A percentile compares a stretch with the other conserved stretches of the same genome.
These are phyloP conservation scores for Staphylotrichum longicolle DNA, from an alignment of 495 filamentous ascomycete genomes.

Conservation along the genomic window DNA sequence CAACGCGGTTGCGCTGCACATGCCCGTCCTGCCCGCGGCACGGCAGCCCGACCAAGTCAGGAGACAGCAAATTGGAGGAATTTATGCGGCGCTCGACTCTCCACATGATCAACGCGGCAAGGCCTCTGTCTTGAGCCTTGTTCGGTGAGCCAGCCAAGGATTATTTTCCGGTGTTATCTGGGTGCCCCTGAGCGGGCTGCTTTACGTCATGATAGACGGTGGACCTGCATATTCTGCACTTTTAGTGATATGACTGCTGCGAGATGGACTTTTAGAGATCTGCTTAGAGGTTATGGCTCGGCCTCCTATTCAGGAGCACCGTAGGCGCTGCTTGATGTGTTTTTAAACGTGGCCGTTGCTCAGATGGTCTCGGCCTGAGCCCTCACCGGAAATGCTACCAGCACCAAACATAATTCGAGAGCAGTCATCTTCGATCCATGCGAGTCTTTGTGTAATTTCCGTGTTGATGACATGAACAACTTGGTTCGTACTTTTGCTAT, in stretches of 20 bases:
- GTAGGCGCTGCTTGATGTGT: neutral
- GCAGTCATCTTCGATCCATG: neutral
- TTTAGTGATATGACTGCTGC: constrained; percentile 16
- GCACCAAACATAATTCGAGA: constrained; percentile 9
- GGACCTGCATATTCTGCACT: constrained; percentile 10
- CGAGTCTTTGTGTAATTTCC: neutral
- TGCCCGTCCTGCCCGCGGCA: constrained; percentile 17
- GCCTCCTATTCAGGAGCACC: neutral
- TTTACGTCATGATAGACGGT: constrained; percentile 11
- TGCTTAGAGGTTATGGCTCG: neutral
- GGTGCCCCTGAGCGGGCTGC: constrained; percentile 1
- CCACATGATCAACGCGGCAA: constrained; percentile 15
- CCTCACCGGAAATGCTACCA: neutral
- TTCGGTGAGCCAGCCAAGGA: neutral
- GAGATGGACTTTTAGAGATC: neutral
- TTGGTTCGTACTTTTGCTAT: no score
- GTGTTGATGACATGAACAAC: neutral
- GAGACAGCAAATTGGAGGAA: constrained; percentile 16
- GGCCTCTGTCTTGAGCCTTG: neutral
- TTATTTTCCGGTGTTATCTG: constrained; percentile 9
- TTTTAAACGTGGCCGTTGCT: neutral
- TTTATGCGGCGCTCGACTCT: constrained; percentile 20
- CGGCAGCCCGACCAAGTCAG: neutral
- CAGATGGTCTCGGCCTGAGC: neutral
- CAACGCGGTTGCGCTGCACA: constrained; percentile 5